Evolutionary conservation across 2,329 filamentous ascomycete genomes (phyloP).

Genomic region (Pseudofabraea citricarpa): DNA sequence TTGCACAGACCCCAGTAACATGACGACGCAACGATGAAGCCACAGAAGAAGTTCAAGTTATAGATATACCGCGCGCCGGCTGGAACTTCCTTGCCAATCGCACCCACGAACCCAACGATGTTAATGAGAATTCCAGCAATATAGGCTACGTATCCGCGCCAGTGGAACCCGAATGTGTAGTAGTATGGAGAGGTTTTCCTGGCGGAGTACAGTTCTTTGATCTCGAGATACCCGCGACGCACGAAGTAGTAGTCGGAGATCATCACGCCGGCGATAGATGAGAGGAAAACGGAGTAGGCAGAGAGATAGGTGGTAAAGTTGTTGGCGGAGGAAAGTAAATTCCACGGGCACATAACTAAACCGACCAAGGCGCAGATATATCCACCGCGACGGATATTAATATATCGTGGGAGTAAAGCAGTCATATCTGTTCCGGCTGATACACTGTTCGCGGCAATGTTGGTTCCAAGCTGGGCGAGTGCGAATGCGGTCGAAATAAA

Average conservation of each 20-base stretch:
- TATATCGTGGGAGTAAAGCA: slow-evolving; percentile 70
- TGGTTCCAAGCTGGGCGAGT: slow-evolving; percentile 78
- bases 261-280: slow-evolving; percentile 89
- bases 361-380: slow-evolving; percentile 80
- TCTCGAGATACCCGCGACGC: slow-evolving; percentile 73
- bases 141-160: slow-evolving; percentile 80
- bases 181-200: slow-evolving; percentile 66
- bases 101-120: slow-evolving; percentile 85
- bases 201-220: slow-evolving; percentile 74
- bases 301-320: slow-evolving; percentile 89
- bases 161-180: slow-evolving; percentile 69
- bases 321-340: slow-evolving; percentile 69
- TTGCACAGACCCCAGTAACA: slow-evolving; percentile 69
- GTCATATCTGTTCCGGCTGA: slow-evolving; percentile 76
- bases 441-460: slow-evolving; percentile 82
- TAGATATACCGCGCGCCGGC: slow-evolving; percentile 80
- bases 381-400: slow-evolving; percentile 82
- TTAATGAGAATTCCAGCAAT: slow-evolving; percentile 82
- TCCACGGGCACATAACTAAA: slow-evolving; percentile 83
- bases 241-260: slow-evolving; percentile 84
- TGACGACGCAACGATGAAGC: slow-evolving; percentile 64
- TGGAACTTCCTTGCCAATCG: slow-evolving; percentile 68
- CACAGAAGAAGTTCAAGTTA: slow-evolving; percentile 85
- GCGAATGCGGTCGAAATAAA: slow-evolving; percentile 67
- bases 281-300: slow-evolving; percentile 91